phyloP scores from a whole-genome alignment of 1,284 basidiomycete genomes.

The Albatrellus sp. region DNA sequence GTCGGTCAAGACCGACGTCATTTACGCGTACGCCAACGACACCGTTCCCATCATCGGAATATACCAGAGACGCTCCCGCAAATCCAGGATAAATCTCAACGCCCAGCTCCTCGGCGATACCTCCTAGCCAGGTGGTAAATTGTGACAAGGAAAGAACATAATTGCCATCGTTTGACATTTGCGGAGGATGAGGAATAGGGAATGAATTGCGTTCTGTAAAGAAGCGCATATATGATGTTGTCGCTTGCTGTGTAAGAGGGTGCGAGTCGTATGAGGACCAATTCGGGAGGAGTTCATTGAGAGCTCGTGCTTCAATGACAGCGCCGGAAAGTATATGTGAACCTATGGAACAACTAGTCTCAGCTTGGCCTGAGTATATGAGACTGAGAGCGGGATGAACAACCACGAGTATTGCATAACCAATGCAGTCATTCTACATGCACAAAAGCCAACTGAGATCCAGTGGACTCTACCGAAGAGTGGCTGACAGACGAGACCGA shows the following conservation, averaged over 20 bases:
- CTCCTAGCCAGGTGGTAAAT: conserved; percentile 83
- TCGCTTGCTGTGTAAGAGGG: conserved; percentile 72
- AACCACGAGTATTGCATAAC: not conserved
- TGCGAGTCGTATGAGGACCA: conserved; percentile 56
- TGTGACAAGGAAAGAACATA: conserved; percentile 88
- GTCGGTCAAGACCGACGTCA: conserved; percentile 85
- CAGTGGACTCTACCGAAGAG: not conserved
- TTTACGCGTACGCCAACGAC: conserved; percentile 88
- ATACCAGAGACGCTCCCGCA: conserved; percentile 77
- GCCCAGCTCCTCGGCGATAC: conserved; percentile 82
- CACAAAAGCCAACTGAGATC: not conserved
- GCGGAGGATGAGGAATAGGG: conserved; percentile 92
- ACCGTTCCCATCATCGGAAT: conserved; percentile 51
- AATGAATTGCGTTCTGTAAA: conserved; percentile 65
- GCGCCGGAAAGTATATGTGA: conserved; percentile 95
- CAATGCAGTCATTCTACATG: too few species aligned
- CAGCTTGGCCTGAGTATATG: not conserved
- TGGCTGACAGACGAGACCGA: not conserved
- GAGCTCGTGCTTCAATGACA: conserved; percentile 85
- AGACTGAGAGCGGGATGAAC: not conserved
- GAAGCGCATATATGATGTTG: conserved; percentile 78
- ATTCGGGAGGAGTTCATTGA: conserved; percentile 86
- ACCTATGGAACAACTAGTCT: conserved; percentile 32
- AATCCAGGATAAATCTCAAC: conserved; percentile 98
- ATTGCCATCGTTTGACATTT: conserved; percentile 93